A percentile compares a stretch with the other conserved stretches of the same genome.
These are phyloP conservation scores for Vitis hybrid DNA, from an alignment of 177 flowering plant species.

Conservation along the genomic window DNA sequence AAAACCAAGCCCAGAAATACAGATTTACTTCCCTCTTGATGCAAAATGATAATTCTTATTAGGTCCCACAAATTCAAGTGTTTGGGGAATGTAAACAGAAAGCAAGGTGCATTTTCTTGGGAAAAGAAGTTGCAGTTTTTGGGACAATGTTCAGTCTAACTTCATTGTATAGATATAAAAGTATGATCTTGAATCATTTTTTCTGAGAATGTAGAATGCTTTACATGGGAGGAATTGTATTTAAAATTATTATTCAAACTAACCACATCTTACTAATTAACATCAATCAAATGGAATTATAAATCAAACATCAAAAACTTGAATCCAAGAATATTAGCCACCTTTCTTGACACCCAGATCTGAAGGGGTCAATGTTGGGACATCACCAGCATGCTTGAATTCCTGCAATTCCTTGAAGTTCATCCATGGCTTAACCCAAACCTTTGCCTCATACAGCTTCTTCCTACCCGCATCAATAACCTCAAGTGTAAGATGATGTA, in stretches of 20 bases:
- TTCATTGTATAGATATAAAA: not conserved
- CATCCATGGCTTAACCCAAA: conserved; percentile 95
- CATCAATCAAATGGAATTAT: not conserved
- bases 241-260: not conserved
- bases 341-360: conserved; percentile 78
- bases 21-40: not conserved
- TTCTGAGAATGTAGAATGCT: not conserved
- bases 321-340: conserved; percentile 11
- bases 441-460: conserved; percentile 81
- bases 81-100: not conserved
- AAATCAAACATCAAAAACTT: not conserved
- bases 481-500: conserved; percentile 81
- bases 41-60: not conserved
- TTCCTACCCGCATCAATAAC: conserved; percentile 75
- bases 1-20: not conserved
- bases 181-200: too few species aligned
- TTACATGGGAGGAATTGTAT: not conserved
- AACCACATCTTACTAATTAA: not conserved
- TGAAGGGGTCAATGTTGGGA: conserved; percentile 50
- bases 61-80: not conserved
- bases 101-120: not conserved
- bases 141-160: not conserved
- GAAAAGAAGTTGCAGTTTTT: not conserved
- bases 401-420: conserved; percentile 82
- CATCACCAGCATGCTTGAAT: conserved; percentile 66